Evolutionary conservation across 805 yeast species (phyloP).

Genomic region (Candida cerambycidarum): DNA sequence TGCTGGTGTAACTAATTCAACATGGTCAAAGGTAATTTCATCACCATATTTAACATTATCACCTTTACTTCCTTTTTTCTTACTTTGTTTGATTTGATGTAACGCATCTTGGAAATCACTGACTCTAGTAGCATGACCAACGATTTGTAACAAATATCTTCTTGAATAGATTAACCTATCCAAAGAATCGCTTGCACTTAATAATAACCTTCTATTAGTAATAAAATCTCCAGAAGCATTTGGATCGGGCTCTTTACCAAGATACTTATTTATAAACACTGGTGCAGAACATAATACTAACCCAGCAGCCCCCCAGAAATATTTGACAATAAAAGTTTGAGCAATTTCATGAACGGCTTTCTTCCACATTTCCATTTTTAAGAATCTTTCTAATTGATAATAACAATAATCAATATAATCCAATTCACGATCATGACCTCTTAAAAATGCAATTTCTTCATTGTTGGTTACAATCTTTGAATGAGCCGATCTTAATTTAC

Average conservation of each 20-base stretch:
- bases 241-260: slow-evolving; percentile 43
- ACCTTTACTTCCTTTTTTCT: slow-evolving; percentile 4
- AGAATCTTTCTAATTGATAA: slow-evolving; percentile 76
- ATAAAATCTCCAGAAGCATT: slow-evolving; percentile 77
- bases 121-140: slow-evolving; percentile 79
- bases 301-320: slow-evolving; percentile 96
- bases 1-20: slow-evolving; percentile 84
- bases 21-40: slow-evolving; percentile 67
- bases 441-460: slow-evolving; percentile 84
- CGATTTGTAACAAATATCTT: slow-evolving; percentile 76
- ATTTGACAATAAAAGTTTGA: slow-evolving; percentile 85
- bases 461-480: slow-evolving; percentile 73
- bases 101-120: slow-evolving; percentile 67
- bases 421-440: slow-evolving; percentile 79
- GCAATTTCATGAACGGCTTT: slow-evolving; percentile 80
- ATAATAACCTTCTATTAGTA: slow-evolving; percentile 78
- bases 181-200: slow-evolving; percentile 84
- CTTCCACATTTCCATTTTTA: slow-evolving; percentile 71
- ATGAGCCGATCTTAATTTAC: slow-evolving; percentile 79
- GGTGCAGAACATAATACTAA: slow-evolving; percentile 85
- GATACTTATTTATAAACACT: slow-evolving; percentile 63
- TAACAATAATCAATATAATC: slow-evolving; percentile 76
- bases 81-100: slow-evolving; percentile 40
- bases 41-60: slow-evolving; percentile 39
- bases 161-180: slow-evolving; percentile 85